Base-by-base conservation (phyloP, 1,139 yeast genomes). In the Sugiyamaella pinicola region DNA sequence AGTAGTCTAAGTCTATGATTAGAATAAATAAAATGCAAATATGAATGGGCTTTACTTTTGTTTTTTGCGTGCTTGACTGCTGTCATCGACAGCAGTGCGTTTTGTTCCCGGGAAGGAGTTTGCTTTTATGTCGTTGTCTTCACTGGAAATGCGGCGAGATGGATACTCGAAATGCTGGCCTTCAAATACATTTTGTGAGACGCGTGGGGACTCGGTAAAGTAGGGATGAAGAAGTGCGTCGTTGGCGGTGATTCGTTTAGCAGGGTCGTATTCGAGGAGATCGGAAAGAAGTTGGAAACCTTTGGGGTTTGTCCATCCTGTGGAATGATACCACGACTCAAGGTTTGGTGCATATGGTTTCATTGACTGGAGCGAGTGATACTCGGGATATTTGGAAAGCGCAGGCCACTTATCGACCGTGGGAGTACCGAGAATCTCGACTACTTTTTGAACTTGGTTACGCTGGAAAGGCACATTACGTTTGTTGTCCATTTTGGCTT, bases 391-490 rank as follows among this genome's bases (percentile, higher is more conserved):
- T 58, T 84, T 84, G 47, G 77, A 75, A 41, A 93, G 70, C 22
- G 85, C 76, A 0, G 93, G 87, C 99, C 99, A 93, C 43, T 74
- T 78, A 19, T 82, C 80, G 6, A 63, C 64, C 2, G 81, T 81
- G 0, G 99, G 99, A 0, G 95, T 82, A 0, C 99, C 99, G 60
- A 93, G 71, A 15, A 93, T 85, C 68, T 93, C 98, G 31, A 93
- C 75, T 24, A 93, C 91, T 66, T 90, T 90, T 62, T 87, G 87
- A 66, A 91, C 79, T 71, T 93, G 99, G 65, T 87, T 91, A 54
- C 87, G 83, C 69, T 93, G 99, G 68, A 93, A 93, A 3, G 98
- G 98, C 2, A 91, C 93, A 55, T 83, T 85, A 66, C 91, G 91
- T 67, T 88, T 90, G 61, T 87, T 87, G 67, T 91, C 98, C 78